phyloP scores from a whole-genome alignment of 805 yeast species.

The Candida xyloterini region DNA sequence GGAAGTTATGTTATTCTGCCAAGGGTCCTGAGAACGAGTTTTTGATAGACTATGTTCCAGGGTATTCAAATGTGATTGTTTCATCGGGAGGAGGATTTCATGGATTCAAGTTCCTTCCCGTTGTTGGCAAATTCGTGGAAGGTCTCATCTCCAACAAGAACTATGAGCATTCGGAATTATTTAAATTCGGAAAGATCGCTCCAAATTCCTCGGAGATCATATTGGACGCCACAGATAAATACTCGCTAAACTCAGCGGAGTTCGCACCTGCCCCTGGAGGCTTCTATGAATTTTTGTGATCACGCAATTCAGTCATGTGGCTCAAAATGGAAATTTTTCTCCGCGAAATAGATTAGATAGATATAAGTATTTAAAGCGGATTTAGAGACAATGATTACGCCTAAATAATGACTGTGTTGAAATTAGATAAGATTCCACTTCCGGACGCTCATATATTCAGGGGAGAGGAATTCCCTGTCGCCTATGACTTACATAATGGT shows the following conservation, averaged over 20 bases:
- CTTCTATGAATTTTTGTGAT: background rate
- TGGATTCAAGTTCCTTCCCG: constrained; percentile 19
- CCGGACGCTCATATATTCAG: constrained; percentile 17
- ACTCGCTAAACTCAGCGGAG: background rate
- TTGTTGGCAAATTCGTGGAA: constrained; percentile 19
- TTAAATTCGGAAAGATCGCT: constrained; percentile 10
- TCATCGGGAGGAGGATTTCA: constrained; percentile 17
- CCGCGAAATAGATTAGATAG: background rate
- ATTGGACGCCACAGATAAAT: background rate
- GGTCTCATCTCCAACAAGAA: constrained; percentile 7
- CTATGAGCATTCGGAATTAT: constrained; percentile 15
- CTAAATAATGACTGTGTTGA: background rate
- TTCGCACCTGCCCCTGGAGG: background rate
- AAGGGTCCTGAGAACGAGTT: constrained; percentile 13
- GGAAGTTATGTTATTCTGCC: constrained; percentile 9
- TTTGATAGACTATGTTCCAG: constrained; percentile 15
- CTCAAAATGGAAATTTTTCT: background rate
- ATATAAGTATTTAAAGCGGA: background rate
- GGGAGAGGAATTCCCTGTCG: constrained; percentile 24
- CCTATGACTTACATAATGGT: constrained; percentile 6
- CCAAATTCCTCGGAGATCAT: background rate
- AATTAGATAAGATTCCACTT: constrained; percentile 1
- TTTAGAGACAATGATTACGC: background rate
- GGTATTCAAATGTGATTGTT: constrained; percentile 10
- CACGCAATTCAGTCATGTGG: background rate